Evolutionary conservation across 495 filamentous ascomycete genomes (phyloP), one percentile per base, ranked within the genome.

Genomic region (Penicillium diatomitis): DNA sequence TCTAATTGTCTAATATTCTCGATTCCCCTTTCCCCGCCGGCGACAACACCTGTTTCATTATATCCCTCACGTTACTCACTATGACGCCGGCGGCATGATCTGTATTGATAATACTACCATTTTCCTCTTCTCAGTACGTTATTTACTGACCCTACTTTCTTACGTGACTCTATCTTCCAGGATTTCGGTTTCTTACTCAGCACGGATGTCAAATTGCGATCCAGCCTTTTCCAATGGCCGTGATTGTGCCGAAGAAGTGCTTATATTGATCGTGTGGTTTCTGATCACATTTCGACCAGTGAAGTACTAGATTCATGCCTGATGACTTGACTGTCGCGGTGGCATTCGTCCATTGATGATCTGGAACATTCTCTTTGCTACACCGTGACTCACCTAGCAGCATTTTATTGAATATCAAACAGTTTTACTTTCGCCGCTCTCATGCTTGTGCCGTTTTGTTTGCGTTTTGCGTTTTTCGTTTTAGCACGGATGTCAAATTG

Each of bases 181-280:
- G 8, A 9, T 20, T 38, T 10, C 29, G 7, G 11, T 28, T 9
- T 20, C 40, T 37, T 11, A 1, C 28, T 53, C 63, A 90, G 90
- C 89, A 95, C 87, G 83, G 87, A 94, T 96, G 90, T 95, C 90
- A 96, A 95, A 94, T 95, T 96, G 81, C 90, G 88, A 88, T 85
- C 75, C 79, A 76, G 83, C 74, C 75, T 60, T 71, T 77, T 72
- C 67, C 20, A 20, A 86, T 96, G 86, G 80, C 87, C 87, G 81
- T 71, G 74, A 82, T 88, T 91, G 90, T 88, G 90, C 90, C 90
- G 86, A 90, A 83, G 80, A 82, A 75, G 81, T 84, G 81, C 81
- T 83, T 63, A 84, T 65, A 84, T 76, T 40, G 58, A 72, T 10
- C 41, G 38, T 20, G 20, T 20, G 58, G 56, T 44, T 46, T 61